Evolutionary conservation across 1,284 basidiomycete genomes (phyloP).

Genomic region (Ceratobasidium sp.): DNA sequence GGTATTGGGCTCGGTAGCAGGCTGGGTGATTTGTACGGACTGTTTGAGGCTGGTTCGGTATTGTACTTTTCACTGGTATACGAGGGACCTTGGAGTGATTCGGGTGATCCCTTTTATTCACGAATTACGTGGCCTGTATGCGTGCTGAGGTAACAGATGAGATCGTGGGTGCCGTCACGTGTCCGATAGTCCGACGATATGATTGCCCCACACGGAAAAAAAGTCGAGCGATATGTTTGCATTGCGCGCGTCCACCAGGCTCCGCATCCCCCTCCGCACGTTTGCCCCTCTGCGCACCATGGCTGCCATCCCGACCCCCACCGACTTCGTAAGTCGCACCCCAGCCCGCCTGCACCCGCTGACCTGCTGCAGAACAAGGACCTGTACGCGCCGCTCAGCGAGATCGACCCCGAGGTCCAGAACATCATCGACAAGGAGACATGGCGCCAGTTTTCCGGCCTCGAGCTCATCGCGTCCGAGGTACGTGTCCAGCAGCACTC

Average conservation of each 20-base stretch:
- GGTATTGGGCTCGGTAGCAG: not conserved
- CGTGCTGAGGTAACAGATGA: constrained; percentile 6
- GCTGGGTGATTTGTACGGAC: not conserved
- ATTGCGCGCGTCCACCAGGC: constrained; percentile 20
- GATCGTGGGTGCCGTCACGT: constrained; percentile 9
- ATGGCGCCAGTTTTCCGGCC: constrained; percentile 97
- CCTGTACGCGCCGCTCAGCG: constrained; percentile 86
- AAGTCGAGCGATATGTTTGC: constrained; percentile 29
- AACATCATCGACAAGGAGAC: constrained; percentile 99
- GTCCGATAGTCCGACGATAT: constrained; percentile 29
- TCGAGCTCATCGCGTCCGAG: constrained; percentile 97
- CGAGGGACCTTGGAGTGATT: not conserved
- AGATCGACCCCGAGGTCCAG: constrained; percentile 94
- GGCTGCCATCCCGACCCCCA: constrained; percentile 57
- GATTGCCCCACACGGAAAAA: constrained; percentile 18
- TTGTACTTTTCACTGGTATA: too few species aligned
- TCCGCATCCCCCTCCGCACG: not conserved
- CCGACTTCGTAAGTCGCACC: constrained; percentile 58
- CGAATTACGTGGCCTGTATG: not conserved
- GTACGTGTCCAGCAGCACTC: constrained; percentile 57
- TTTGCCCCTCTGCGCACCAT: constrained; percentile 41
- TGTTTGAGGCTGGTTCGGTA: too few species aligned
- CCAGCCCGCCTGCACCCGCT: not conserved
- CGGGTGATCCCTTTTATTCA: not conserved
- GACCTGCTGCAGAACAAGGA: constrained; percentile 77